A percentile compares a stretch with the other conserved stretches of the same genome.
phyloP scores from a whole-genome alignment of 2,329 filamentous ascomycete genomes.

The Xylaria multiplex region DNA sequence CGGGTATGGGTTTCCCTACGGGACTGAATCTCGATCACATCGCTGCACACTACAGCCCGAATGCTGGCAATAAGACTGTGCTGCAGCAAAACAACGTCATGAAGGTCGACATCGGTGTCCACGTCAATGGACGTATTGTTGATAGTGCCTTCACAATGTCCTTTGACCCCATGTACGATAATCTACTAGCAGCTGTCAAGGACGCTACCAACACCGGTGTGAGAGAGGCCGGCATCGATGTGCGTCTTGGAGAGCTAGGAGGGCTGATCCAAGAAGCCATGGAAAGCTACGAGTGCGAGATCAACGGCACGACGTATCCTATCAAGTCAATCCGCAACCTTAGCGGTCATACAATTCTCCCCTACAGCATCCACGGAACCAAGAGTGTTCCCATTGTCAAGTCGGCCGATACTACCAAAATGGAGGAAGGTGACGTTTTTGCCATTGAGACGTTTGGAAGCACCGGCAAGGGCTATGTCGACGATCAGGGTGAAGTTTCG shows the following conservation, averaged over 20 bases:
- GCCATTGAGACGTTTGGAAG: conserved; percentile 97
- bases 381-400: conserved; percentile 97
- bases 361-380: conserved; percentile 88
- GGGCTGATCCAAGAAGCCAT: conserved; percentile 87
- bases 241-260: conserved; percentile 86
- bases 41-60: conserved; percentile 87
- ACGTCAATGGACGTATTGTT: conserved; percentile 82
- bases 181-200: conserved; percentile 76
- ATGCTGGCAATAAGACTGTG: conserved; percentile 83
- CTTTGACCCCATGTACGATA: conserved; percentile 79
- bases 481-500: conserved; percentile 88
- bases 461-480: conserved; percentile 87
- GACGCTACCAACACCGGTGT: conserved; percentile 87
- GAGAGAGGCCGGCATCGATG: conserved; percentile 91
- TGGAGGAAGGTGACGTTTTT: conserved; percentile 97
- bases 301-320: conserved; percentile 80
- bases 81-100: conserved; percentile 79
- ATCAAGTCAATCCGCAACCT: conserved; percentile 88
- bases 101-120: conserved; percentile 85
- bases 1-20: conserved; percentile 87
- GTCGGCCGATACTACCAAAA: conserved; percentile 87
- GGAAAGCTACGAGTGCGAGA: conserved; percentile 91
- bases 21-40: conserved; percentile 86
- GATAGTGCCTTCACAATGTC: conserved; percentile 84
- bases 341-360: conserved; percentile 89